These are phyloP conservation scores for Agarophyton chilense DNA, from an alignment of 23 red algal genomes.

Conservation along the genomic window DNA sequence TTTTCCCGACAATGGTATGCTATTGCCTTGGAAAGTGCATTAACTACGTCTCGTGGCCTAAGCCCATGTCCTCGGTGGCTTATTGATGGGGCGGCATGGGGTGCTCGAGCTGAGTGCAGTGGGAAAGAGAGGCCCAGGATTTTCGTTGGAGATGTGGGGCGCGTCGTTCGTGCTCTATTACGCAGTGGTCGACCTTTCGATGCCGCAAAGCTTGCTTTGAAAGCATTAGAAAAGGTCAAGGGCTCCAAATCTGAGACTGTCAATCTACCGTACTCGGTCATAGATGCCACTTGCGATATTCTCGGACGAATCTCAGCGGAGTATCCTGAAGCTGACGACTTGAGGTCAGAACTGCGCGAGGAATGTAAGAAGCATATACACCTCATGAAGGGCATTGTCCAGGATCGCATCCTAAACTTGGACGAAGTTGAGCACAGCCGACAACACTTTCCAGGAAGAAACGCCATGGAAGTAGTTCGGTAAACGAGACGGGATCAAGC, in stretches of 20 bases:
- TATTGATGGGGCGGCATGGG: slow-evolving; percentile 56
- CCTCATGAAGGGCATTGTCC: slow-evolving; percentile 5
- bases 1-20: slow-evolving; percentile 58
- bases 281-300: slow-evolving; percentile 53
- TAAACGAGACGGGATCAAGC: background rate
- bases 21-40: slow-evolving; percentile 57
- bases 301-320: slow-evolving; percentile 25
- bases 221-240: slow-evolving; percentile 20
- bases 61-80: slow-evolving; percentile 53
- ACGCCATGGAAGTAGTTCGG: background rate
- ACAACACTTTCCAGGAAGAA: background rate
- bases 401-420: background rate
- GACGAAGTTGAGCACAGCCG: background rate
- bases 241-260: background rate
- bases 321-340: slow-evolving; percentile 44
- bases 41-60: slow-evolving; percentile 1
- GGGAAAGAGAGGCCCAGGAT: background rate
- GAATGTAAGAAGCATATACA: slow-evolving; percentile 16
- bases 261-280: slow-evolving; percentile 42
- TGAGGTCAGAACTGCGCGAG: slow-evolving; percentile 17
- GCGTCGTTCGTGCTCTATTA: slow-evolving; percentile 43
- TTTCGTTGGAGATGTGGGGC: slow-evolving; percentile 36
- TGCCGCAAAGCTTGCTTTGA: slow-evolving; percentile 28
- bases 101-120: background rate
- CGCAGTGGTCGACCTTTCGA: slow-evolving; percentile 34